Conservation (phyloP, 2,329 filamentous ascomycete species). For the Pseudopyricularia cyperi region DNA sequence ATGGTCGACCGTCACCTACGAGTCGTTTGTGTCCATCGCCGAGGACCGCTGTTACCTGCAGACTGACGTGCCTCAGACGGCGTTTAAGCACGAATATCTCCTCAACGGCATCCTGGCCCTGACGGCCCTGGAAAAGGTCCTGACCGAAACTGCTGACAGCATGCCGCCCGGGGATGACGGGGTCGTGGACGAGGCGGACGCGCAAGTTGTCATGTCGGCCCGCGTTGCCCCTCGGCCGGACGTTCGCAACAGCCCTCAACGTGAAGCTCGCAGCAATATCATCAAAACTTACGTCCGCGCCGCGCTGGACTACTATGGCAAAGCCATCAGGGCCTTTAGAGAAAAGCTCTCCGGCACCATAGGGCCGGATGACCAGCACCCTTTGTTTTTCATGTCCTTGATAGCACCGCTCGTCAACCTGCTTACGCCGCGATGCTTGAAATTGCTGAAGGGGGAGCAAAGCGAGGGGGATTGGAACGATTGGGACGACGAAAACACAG, state of each 20-base stretch:
- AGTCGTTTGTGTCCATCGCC: conserved; percentile 1
- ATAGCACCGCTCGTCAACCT: conserved; percentile 1
- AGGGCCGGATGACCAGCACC: not conserved
- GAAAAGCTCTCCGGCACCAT: not conserved
- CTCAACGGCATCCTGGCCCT: conserved; percentile 42
- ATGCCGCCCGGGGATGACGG: not conserved
- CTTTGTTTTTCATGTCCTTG: not conserved
- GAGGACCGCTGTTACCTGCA: conserved; percentile 3
- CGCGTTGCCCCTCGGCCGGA: no score
- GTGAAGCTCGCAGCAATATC: not conserved
- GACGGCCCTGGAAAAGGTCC: conserved; percentile 2
- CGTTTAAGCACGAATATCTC: conserved; percentile 9
- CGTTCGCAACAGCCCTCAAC: not conserved
- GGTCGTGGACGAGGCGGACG: not conserved
- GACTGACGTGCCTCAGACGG: not conserved
- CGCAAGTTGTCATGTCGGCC: not conserved
- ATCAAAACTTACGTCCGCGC: conserved; percentile 1
- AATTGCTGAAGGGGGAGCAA: not conserved
- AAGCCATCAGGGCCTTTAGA: not conserved
- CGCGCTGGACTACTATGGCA: conserved; percentile 1
- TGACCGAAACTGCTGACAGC: not conserved
- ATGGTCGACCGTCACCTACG: conserved; percentile 4
- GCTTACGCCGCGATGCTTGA: not conserved
- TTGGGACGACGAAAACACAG: not conserved
- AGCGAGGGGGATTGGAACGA: not conserved